phyloP scores from a whole-genome alignment of 1,139 yeast species.

The Geotrichum fermentans region DNA sequence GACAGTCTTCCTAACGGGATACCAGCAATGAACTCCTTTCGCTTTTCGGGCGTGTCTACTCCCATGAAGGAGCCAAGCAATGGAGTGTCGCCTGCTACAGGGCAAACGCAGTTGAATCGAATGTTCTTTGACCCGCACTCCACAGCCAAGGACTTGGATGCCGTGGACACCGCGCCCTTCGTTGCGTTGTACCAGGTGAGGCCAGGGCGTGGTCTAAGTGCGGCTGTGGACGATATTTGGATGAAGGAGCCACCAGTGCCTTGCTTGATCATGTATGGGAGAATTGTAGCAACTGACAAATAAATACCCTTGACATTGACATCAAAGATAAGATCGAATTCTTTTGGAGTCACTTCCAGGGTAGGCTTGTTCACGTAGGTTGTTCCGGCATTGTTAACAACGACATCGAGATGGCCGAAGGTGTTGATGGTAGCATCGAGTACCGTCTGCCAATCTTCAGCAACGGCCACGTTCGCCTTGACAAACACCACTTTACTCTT shows the following conservation, averaged over 20 bases:
- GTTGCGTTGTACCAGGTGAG: conserved; percentile 30
- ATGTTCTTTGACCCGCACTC: conserved; percentile 25
- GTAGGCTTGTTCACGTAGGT: conserved; percentile 27
- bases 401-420: conserved; percentile 32
- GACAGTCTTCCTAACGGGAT: conserved; percentile 19
- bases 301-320: conserved; percentile 31
- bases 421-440: conserved; percentile 27
- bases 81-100: conserved; percentile 27
- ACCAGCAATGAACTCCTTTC: conserved; percentile 20
- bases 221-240: conserved; percentile 29
- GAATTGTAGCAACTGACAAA: conserved; percentile 24
- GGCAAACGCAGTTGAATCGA: conserved; percentile 25
- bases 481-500: conserved; percentile 15
- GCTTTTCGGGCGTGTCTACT: conserved; percentile 23
- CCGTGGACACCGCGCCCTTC: conserved; percentile 28
- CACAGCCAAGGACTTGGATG: conserved; percentile 26
- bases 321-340: conserved; percentile 29
- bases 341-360: conserved; percentile 26
- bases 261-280: conserved; percentile 26
- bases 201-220: conserved; percentile 25
- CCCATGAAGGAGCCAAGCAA: conserved; percentile 25
- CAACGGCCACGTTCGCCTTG: conserved; percentile 26
- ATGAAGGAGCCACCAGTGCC: conserved; percentile 27
- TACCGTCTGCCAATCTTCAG: conserved; percentile 26
- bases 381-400: conserved; percentile 36